Evolutionary conservation across 495 filamentous ascomycete genomes (phyloP).

Genomic region (Cairneyella variabilis): DNA sequence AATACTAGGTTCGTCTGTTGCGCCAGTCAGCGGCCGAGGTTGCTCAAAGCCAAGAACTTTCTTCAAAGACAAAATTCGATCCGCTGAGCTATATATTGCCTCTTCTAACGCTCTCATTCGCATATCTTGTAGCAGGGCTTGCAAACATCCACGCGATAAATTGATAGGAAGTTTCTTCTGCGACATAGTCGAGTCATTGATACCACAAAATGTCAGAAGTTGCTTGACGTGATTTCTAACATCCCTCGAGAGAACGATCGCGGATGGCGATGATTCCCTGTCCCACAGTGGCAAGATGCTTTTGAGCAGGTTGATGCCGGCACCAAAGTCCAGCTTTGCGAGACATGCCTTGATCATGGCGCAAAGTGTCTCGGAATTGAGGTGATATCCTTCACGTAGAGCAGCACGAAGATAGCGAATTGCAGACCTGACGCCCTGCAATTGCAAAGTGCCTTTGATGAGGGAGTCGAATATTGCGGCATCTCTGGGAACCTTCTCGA

Average conservation of each 20-base stretch:
- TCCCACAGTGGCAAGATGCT: conserved; percentile 12
- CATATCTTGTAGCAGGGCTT: too few species aligned
- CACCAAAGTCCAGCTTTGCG: neutral
- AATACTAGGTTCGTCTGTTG: too few species aligned
- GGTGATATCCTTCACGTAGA: conserved; percentile 13
- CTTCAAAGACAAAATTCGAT: too few species aligned
- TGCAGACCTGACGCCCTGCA: conserved; percentile 9
- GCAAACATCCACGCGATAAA: too few species aligned
- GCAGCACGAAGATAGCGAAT: conserved; percentile 13
- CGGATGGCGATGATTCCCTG: neutral
- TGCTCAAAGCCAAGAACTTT: too few species aligned
- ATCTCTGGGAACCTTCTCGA: conserved; percentile 13
- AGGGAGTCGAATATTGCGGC: conserved; percentile 23
- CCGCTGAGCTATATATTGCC: too few species aligned
- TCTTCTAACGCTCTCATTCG: too few species aligned
- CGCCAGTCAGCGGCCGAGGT: too few species aligned
- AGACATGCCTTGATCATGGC: conserved; percentile 9
- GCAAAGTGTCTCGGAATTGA: conserved; percentile 4
- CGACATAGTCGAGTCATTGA: too few species aligned
- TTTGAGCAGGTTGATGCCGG: conserved; percentile 2
- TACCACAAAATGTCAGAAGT: conserved; percentile 15
- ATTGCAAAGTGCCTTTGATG: conserved; percentile 8
- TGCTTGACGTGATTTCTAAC: conserved; percentile 1
- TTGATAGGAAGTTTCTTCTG: too few species aligned
- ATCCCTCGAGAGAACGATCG: neutral